Conservation (phyloP, 768 basidiomycete genomes). For the Boletus eberwhitei region DNA sequence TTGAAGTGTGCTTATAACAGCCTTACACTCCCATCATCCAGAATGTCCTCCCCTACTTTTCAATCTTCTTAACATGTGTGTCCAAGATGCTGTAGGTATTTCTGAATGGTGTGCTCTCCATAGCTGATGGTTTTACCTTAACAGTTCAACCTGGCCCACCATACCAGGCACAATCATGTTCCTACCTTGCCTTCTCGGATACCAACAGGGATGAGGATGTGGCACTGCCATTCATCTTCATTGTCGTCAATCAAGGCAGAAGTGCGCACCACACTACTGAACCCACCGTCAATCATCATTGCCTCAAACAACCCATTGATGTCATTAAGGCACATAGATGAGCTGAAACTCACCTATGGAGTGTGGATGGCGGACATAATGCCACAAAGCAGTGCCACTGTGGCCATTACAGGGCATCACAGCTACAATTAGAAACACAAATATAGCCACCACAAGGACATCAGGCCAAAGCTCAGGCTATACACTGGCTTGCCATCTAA, state of each 20-base stretch:
- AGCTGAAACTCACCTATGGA: constrained; percentile 14
- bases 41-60: too few relatives aligned
- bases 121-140: too few relatives aligned
- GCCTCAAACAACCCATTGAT: background rate
- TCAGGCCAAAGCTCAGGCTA: background rate
- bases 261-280: constrained; percentile 41
- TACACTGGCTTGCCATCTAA: constrained; percentile 46
- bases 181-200: constrained; percentile 38
- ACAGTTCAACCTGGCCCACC: too few relatives aligned
- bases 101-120: too few relatives aligned
- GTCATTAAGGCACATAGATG: constrained; percentile 2
- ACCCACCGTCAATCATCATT: constrained; percentile 32
- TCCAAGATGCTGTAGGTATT: too few relatives aligned
- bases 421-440: background rate
- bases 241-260: constrained; percentile 26
- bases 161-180: constrained; percentile 43
- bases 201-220: constrained; percentile 1
- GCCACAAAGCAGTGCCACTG: constrained; percentile 23
- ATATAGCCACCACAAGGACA: background rate
- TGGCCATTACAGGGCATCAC: constrained; percentile 3
- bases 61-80: too few relatives aligned
- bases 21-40: too few relatives aligned
- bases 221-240: constrained; percentile 42
- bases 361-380: constrained; percentile 41
- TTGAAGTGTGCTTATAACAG: too few relatives aligned